These are phyloP conservation scores for Globisporangium mamillatum DNA, from an alignment of 352 stramenopile species.

Conservation along the genomic window DNA sequence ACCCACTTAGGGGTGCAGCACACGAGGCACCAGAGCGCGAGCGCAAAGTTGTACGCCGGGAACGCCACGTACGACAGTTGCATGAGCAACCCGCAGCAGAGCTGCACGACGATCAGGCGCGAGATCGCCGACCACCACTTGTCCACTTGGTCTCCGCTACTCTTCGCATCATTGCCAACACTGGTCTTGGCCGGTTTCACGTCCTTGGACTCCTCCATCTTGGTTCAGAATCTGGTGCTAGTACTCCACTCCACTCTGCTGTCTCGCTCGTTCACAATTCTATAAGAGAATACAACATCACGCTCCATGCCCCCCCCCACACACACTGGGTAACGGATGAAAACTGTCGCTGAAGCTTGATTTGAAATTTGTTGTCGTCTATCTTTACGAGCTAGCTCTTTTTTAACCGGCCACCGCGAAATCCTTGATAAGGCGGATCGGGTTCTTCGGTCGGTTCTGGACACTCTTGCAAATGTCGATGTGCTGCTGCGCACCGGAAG, in stretches of 20 bases:
- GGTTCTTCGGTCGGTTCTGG: conserved; percentile 76
- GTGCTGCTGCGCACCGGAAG: conserved; percentile 77
- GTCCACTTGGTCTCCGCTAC: conserved; percentile 8
- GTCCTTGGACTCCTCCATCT: conserved; percentile 6
- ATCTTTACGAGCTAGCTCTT: conserved; percentile 2
- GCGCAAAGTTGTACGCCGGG: conserved; percentile 74
- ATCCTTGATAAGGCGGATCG: conserved; percentile 59
- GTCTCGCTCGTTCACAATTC: not conserved
- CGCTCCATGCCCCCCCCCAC: not conserved
- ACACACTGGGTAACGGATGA: not conserved
- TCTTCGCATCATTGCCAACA: not conserved
- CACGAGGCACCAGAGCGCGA: conserved; percentile 66
- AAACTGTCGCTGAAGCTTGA: not conserved
- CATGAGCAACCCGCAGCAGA: conserved; percentile 62
- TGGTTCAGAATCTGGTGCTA: not conserved
- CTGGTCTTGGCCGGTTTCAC: not conserved
- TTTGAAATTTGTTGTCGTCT: not conserved
- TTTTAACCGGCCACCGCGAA: conserved; percentile 61
- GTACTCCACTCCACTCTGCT: not conserved
- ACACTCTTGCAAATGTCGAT: conserved; percentile 85
- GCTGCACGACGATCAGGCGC: conserved; percentile 43
- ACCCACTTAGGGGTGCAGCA: conserved; percentile 54
- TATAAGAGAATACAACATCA: not conserved
- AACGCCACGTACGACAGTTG: conserved; percentile 83
- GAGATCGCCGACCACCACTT: conserved; percentile 45